These are phyloP conservation scores for Hibiscus mutabilis DNA, from an alignment of 345 rosid species.

Conservation along the genomic window DNA sequence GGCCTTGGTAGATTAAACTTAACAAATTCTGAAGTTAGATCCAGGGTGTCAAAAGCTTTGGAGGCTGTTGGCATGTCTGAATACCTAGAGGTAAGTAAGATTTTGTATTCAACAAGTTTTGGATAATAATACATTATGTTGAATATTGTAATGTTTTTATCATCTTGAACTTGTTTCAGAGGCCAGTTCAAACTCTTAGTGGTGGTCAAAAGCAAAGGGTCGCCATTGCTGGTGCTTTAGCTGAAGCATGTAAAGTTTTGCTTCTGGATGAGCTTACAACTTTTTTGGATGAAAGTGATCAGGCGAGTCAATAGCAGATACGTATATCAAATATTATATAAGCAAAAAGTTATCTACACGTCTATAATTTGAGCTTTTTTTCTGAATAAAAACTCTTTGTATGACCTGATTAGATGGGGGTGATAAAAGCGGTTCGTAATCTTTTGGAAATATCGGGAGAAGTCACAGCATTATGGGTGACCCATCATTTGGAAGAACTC, in stretches of 20 bases:
- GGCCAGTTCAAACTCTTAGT: slow-evolving; percentile 91
- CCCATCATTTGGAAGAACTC: slow-evolving; percentile 90
- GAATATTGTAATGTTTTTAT: background rate
- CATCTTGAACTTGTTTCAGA: slow-evolving; percentile 36
- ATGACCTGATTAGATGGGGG: slow-evolving; percentile 52
- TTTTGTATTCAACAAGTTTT: background rate
- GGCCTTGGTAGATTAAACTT: slow-evolving; percentile 77
- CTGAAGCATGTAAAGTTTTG: slow-evolving; percentile 85
- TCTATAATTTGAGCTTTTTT: background rate
- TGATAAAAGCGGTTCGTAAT: slow-evolving; percentile 71
- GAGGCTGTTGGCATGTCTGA: slow-evolving; percentile 76
- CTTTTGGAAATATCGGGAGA: slow-evolving; percentile 47
- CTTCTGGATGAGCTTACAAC: slow-evolving; percentile 92
- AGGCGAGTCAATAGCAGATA: slow-evolving; percentile 34
- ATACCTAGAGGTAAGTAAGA: slow-evolving; percentile 48
- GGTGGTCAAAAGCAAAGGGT: slow-evolving; percentile 98
- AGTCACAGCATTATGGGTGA: slow-evolving; percentile 87
- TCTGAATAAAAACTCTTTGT: slow-evolving; percentile 2
- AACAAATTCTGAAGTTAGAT: slow-evolving; percentile 48
- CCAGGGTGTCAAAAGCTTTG: slow-evolving; percentile 59
- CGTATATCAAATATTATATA: background rate
- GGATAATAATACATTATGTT: background rate
- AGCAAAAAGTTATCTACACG: background rate
- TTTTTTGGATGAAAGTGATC: slow-evolving; percentile 77
- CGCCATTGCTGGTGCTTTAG: slow-evolving; percentile 94